Conservation (phyloP, 2,329 filamentous ascomycete species). For the Talaromyces sp. region DNA sequence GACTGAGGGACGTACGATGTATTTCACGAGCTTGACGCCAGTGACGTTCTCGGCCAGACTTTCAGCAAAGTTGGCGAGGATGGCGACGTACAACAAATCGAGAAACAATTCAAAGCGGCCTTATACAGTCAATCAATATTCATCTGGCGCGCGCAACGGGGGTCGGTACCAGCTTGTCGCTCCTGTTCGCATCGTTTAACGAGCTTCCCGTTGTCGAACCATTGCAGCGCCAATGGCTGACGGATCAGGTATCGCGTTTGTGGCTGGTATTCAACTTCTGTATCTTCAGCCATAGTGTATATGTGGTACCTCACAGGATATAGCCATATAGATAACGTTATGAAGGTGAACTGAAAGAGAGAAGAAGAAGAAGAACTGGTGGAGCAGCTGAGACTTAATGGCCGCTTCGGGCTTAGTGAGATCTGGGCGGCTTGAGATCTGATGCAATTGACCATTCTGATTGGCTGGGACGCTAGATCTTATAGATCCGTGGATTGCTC, state of each 20-base stretch:
- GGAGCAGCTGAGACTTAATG: neutral
- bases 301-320: neutral
- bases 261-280: neutral
- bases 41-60: constrained; percentile 47
- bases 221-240: constrained; percentile 41
- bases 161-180: constrained; percentile 36
- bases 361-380: neutral
- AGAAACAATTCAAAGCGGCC: constrained; percentile 51
- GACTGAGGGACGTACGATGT: constrained; percentile 30
- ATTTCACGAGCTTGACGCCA: constrained; percentile 46
- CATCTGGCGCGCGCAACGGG: neutral
- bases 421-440: neutral
- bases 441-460: neutral
- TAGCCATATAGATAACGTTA: neutral
- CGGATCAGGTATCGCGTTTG: constrained; percentile 30
- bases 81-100: constrained; percentile 49
- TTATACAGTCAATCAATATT: constrained; percentile 7
- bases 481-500: neutral
- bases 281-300: constrained; percentile 2
- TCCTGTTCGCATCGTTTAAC: constrained; percentile 44
- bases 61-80: constrained; percentile 51
- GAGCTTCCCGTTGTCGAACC: constrained; percentile 45
- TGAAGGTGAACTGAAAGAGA: neutral
- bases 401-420: neutral
- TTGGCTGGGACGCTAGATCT: too few relatives aligned